Base-by-base conservation (phyloP, 441 rosid genomes). In the Pelargonium cotyledonis region DNA sequence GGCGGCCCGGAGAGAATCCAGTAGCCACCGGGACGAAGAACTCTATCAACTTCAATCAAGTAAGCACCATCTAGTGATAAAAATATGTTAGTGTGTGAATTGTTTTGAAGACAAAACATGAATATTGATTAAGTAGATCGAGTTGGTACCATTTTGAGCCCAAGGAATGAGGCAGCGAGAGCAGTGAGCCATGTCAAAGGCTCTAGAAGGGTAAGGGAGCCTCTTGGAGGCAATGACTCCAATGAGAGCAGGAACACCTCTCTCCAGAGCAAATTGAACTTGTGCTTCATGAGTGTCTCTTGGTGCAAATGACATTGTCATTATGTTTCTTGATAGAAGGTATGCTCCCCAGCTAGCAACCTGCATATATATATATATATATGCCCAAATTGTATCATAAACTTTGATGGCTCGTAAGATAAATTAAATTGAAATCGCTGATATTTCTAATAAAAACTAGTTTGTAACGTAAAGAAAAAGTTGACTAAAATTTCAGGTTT, bases 331-430 rank as follows among this genome's bases (percentile, higher is more conserved):
- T 1, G 89, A 84, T 65, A 86, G 83, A 29, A 92, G 93, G 75
- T 86, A 91, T 0, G 95, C 95, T 71, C 98, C 98, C 96, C 92
- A 88, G 65, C 98, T 92, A 4, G 96, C 98, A 21, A 92, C 97
- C 97, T 92, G 75, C 70, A 77, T n/a, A n/a, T n/a, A n/a, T n/a
- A n/a, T n/a, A n/a, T n/a, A n/a, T n/a, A n/a, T n/a, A 23, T 23
- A 23, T 23, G 26, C 26, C 0, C 26, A 23, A 23, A 23, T 23
- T 23, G 0, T 0, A 23, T 23, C 26, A 23, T 23, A 23, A 23
- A 23, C 26, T 23, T 23, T 23, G 26, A 23, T 23, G 2, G 1
- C 26, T 23, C 26, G 2, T 23, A 23, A 23, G 26, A 23, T 23
- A 23, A 23, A 23, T 23, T 23, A 23, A 23, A 23, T 23, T 0